phyloP scores from a whole-genome alignment of 1,284 basidiomycete genomes.

The Ceratobasidium sp. region DNA sequence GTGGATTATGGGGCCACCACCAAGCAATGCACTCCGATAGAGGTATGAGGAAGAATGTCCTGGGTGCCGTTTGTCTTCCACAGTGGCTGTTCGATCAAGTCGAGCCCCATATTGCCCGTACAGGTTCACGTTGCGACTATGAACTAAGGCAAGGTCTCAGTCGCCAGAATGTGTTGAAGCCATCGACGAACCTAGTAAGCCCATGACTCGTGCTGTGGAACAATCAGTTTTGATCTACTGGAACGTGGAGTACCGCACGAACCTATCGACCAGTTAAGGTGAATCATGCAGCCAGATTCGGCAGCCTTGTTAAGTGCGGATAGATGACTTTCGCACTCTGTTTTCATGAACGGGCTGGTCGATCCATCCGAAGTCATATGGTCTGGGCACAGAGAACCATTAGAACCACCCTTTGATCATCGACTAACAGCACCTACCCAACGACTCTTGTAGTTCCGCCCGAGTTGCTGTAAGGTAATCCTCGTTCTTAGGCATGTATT shows the following conservation, averaged over 20 bases:
- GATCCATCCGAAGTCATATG: slow-evolving; percentile 46
- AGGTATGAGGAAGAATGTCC: background rate
- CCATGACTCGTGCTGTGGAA: background rate
- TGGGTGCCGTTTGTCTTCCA: slow-evolving; percentile 25
- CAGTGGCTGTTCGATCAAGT: slow-evolving; percentile 42
- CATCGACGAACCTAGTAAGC: background rate
- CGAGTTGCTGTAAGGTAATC: slow-evolving; percentile 21
- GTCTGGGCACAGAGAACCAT: slow-evolving; percentile 11
- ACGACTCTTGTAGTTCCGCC: slow-evolving; percentile 34
- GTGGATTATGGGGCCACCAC: slow-evolving; percentile 35
- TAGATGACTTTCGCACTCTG: slow-evolving; percentile 39
- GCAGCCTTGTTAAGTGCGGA: slow-evolving; percentile 25
- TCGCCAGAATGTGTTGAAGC: background rate
- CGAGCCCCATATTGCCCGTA: slow-evolving; percentile 44
- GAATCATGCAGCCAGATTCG: slow-evolving; percentile 29
- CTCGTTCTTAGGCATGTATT: slow-evolving; percentile 42
- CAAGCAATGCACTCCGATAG: background rate
- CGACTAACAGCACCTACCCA: slow-evolving; percentile 24
- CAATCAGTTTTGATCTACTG: background rate
- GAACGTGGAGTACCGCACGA: background rate
- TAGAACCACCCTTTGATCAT: background rate
- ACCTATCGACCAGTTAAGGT: slow-evolving; percentile 36
- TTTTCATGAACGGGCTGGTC: slow-evolving; percentile 41
- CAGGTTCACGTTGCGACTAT: slow-evolving; percentile 46
- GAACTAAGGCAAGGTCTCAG: slow-evolving; percentile 15